Base-by-base conservation (phyloP, 2,329 filamentous ascomycete species). In the Penicillium sp. region DNA sequence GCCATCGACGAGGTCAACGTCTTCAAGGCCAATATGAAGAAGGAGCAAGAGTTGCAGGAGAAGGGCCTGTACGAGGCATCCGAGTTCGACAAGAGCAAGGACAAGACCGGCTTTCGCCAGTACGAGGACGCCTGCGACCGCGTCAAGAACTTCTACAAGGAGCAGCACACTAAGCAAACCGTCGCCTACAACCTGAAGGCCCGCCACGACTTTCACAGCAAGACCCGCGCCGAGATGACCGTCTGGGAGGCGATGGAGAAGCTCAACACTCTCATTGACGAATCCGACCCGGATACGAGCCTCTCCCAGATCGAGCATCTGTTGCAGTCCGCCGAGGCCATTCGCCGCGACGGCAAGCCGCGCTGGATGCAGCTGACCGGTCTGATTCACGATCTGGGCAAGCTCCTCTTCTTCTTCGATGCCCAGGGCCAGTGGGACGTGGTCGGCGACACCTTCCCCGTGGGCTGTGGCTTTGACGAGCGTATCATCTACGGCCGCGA, bases 201-300 rank as follows among this genome's bases (percentile, higher is more conserved):
- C 13, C 88, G 91, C 49, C 84, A 87, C 62, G 76, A 81, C 48
- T 89, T 90, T 76, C 76, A 85, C 71, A 80, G 79, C 58, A 82
- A 85, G 55, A 81, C 81, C 1, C 83, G 88, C 48, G 84, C 87
- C 14, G 81, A 88, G 71, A 90, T 95, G 88, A 87, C 86, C 56
- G 81, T 95, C 69, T 95, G 90, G 91, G 80, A 95, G 70, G 91
- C 91, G 18, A 94, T 95, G 75, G 89, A 95, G 81, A 92, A 90
- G 74, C 86, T 95, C 66, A 90, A 95, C 80, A 90, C 88, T 0
- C 81, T 95, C 46, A 88, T 95, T 70, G 91, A 96, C 74, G 89
- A 95, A 74, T 91, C 87, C 18, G 91, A 96, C 76, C 91, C 91
- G 1, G 90, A 96, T 75, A 95, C 91, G 41, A 84, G 83, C 43